These are phyloP conservation scores for Tephrocybe rancida DNA, from an alignment of 768 basidiomycete genomes.

Conservation along the genomic window DNA sequence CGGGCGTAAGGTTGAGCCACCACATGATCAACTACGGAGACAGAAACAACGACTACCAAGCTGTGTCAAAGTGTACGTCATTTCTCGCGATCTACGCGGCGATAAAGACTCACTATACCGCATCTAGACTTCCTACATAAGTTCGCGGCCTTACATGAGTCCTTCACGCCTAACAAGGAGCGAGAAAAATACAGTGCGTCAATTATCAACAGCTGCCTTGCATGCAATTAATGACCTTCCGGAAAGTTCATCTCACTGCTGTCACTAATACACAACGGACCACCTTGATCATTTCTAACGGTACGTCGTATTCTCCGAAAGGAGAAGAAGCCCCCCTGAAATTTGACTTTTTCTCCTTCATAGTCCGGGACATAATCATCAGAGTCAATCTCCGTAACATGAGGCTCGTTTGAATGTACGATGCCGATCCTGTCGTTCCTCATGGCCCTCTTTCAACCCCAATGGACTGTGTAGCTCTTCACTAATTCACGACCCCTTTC, in stretches of 20 bases:
- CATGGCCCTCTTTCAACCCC: not conserved
- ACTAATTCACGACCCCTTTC: too few species aligned
- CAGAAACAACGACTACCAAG: conserved; percentile 77
- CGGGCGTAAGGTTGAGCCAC: conserved; percentile 71
- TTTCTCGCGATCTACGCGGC: not conserved
- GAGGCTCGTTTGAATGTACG: conserved; percentile 43
- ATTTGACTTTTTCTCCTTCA: conserved; percentile 1
- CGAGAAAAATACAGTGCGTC: conserved; percentile 73
- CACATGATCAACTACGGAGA: conserved; percentile 75
- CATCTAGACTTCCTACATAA: conserved; percentile 79
- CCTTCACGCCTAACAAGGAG: conserved; percentile 66
- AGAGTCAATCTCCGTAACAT: conserved; percentile 65
- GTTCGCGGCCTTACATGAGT: conserved; percentile 70
- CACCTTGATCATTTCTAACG: conserved; percentile 70
- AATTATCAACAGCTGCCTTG: not conserved
- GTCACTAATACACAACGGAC: conserved; percentile 83
- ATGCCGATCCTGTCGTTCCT: conserved; percentile 7
- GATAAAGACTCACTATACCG: conserved; percentile 1
- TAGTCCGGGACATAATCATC: conserved; percentile 75
- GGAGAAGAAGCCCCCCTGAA: conserved; percentile 1
- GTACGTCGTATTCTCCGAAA: conserved; percentile 38
- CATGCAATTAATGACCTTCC: conserved; percentile 2
- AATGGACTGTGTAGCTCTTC: not conserved
- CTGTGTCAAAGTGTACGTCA: conserved; percentile 70
- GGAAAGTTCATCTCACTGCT: conserved; percentile 73